These are phyloP conservation scores for Akanthomyces uredinophilus DNA, from an alignment of 2,329 filamentous ascomycete genomes.

Conservation along the genomic window DNA sequence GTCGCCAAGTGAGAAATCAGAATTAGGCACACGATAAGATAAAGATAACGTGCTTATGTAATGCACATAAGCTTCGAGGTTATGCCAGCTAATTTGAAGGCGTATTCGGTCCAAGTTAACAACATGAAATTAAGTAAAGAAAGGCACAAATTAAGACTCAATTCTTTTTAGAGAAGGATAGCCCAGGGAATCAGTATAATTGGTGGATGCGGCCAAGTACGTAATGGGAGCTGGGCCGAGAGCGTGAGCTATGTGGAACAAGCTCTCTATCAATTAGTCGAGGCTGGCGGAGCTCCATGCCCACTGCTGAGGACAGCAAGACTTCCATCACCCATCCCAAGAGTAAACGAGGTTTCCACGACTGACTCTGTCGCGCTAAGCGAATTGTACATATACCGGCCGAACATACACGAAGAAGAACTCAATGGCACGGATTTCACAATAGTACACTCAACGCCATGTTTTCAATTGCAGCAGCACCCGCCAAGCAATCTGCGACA, in stretches of 20 bases:
- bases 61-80: background rate
- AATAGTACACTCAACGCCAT: constrained; percentile 30
- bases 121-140: background rate
- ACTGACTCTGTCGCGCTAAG: background rate
- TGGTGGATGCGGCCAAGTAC: background rate
- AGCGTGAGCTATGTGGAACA: background rate
- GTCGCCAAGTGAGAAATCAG: constrained; percentile 3
- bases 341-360: background rate
- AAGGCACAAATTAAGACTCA: background rate
- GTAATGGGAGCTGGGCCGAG: background rate
- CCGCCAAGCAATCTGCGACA: constrained; percentile 91
- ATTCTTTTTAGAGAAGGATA: background rate
- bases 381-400: background rate
- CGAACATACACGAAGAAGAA: background rate
- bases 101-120: background rate
- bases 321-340: background rate
- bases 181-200: background rate
- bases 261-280: background rate
- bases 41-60: constrained; percentile 6
- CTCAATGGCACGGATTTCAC: constrained; percentile 8
- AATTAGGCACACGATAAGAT: constrained; percentile 5
- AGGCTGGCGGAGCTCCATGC: background rate
- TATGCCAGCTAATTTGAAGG: background rate
- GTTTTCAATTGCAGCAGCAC: constrained; percentile 66
- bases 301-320: constrained; percentile 3